These are phyloP conservation scores for Tilletia walkeri DNA, from an alignment of 1,284 basidiomycete species.

Conservation along the genomic window DNA sequence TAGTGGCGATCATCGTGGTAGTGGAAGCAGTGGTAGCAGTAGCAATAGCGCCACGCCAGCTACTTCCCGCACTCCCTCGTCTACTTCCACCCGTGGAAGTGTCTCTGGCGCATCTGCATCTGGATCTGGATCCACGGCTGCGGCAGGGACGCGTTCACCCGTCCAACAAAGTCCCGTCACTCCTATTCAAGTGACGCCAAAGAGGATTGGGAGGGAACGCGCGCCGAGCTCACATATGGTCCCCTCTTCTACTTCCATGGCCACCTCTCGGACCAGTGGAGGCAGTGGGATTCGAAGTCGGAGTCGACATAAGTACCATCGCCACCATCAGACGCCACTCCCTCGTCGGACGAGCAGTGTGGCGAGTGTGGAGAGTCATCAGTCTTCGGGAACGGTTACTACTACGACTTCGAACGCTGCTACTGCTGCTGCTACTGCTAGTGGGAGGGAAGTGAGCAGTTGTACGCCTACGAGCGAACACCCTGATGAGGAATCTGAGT, in stretches of 20 bases:
- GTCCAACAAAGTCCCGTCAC: no score
- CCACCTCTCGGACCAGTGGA: neutral
- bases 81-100: neutral
- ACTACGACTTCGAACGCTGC: neutral
- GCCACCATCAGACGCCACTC: slow-evolving; percentile 1
- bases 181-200: no score
- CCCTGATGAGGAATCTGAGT: neutral
- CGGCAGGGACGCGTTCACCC: neutral
- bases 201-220: neutral
- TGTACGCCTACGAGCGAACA: neutral
- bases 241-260: slow-evolving; percentile 8
- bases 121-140: neutral
- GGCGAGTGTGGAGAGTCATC: slow-evolving; percentile 13
- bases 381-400: slow-evolving; percentile 6
- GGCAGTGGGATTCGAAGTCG: neutral
- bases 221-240: neutral
- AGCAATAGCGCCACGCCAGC: neutral
- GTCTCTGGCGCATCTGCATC: no score
- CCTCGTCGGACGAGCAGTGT: slow-evolving; percentile 11
- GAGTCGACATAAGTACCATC: neutral
- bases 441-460: neutral
- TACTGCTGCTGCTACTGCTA: neutral
- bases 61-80: neutral
- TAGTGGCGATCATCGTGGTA: neutral
- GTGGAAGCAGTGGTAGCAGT: neutral